These are phyloP conservation scores for Cicer judaicum DNA, from an alignment of 306 rosid genomes.

Conservation along the genomic window DNA sequence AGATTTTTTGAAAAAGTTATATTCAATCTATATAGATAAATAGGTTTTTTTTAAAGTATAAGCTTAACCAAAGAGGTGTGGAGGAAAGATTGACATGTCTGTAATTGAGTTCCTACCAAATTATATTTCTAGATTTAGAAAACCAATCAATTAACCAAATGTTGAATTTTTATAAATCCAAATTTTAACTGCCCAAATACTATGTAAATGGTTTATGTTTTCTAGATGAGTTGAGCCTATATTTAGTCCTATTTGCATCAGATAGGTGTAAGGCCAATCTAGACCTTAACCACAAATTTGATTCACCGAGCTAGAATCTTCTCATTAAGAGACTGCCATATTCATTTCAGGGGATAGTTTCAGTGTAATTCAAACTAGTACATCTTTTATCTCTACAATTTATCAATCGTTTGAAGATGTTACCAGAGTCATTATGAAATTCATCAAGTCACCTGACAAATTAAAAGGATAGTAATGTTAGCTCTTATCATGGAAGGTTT, in stretches of 20 bases:
- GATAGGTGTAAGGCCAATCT: background rate
- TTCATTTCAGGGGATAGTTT: background rate
- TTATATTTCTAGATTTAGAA: background rate
- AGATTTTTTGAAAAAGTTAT: too few species aligned
- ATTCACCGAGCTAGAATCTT: slow-evolving; percentile 27
- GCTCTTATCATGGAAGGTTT: slow-evolving; percentile 6
- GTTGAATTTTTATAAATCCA: background rate
- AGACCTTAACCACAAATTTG: slow-evolving; percentile 25
- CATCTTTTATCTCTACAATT: slow-evolving; percentile 31
- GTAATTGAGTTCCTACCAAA: background rate
- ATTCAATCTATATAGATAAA: too few species aligned
- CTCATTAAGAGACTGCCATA: background rate
- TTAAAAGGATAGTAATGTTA: slow-evolving; percentile 15
- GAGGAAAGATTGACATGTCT: too few species aligned
- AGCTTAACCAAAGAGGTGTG: too few species aligned
- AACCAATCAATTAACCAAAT: background rate
- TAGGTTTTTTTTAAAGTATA: too few species aligned
- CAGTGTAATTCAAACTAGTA: slow-evolving; percentile 29
- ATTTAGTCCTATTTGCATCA: slow-evolving; percentile 5
- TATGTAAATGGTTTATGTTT: slow-evolving; percentile 6
- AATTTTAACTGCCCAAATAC: background rate
- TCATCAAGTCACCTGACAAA: slow-evolving; percentile 39
- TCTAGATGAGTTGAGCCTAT: slow-evolving; percentile 8
- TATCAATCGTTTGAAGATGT: slow-evolving; percentile 25
- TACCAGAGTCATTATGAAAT: slow-evolving; percentile 8